Evolutionary conservation across 139 green algal genomes (phyloP), one percentile per base, ranked within the genome.

Genomic region (Closterium sp.): DNA sequence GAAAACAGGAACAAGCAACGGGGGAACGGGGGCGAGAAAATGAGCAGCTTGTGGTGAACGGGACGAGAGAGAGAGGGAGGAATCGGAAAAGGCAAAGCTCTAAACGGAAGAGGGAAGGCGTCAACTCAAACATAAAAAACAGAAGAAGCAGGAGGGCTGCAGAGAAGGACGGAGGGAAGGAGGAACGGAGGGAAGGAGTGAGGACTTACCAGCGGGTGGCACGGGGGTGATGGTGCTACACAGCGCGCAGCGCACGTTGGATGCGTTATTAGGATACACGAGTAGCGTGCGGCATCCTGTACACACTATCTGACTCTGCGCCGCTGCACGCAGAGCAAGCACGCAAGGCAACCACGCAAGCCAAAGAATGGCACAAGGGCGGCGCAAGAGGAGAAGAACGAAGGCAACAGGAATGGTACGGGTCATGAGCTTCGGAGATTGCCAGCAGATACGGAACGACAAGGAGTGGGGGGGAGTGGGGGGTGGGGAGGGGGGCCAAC

Each of bases 201-300:
- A 62, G 21, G n/a, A 86, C n/a, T 62, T 94, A 92, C 93, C 93
- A 91, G 86, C 87, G 89, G 86, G 95, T 31, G 97, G 95, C 21
- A 96, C 97, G 13, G 96, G 62, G 6, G 97, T 98, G 17, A 99
- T 96, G 88, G 97, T 95, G 0, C 94, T 94, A 89, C 97, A 99
- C 24, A 97, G 89, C 13, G 97, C 96, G 91, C 97, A 99, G 1
- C 97, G 94, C 24, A 99, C 97, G 92, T 98, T 98, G 0, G 96
- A 96, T 4, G 97, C 97, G 3, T 97, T 97, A 94, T 98, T 96
- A 89, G 93, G 97, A 70, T 97, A 99, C 92, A 98, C 96, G 0
- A 99, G 93, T 9, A 98, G 90, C 1, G 96, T 97, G 11, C 92
- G 91, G 94, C 97, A 99, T 21, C 97, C 97, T 9, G 89, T 95